These are phyloP conservation scores for Pyrenophora graminea DNA, from an alignment of 2,329 filamentous ascomycete genomes.

Conservation along the genomic window DNA sequence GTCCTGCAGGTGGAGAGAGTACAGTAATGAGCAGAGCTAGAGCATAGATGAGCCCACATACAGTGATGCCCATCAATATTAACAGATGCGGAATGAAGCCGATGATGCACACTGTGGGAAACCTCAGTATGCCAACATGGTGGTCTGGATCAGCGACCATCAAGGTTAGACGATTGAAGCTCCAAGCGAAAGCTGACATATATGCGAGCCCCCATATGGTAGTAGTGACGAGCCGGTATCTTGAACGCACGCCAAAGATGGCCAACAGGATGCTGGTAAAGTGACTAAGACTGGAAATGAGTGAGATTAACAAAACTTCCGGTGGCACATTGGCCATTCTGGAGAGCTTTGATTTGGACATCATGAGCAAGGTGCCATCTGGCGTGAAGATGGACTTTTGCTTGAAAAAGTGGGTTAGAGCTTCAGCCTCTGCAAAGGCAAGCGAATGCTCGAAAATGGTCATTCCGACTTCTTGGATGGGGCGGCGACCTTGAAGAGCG, in stretches of 20 bases:
- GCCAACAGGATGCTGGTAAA: slow-evolving; percentile 82
- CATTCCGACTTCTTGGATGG: slow-evolving; percentile 89
- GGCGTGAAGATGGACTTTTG: slow-evolving; percentile 46
- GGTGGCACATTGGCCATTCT: slow-evolving; percentile 84
- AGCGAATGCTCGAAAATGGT: slow-evolving; percentile 95
- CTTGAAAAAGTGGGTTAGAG: slow-evolving; percentile 61
- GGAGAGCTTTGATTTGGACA: slow-evolving; percentile 65
- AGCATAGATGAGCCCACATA: slow-evolving; percentile 77
- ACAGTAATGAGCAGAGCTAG: slow-evolving; percentile 78
- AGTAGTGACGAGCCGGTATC: slow-evolving; percentile 81
- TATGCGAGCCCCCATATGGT: slow-evolving; percentile 89
- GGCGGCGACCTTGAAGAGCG: slow-evolving; percentile 79
- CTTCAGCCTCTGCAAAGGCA: slow-evolving; percentile 93
- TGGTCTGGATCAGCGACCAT: slow-evolving; percentile 45
- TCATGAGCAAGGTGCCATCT: slow-evolving; percentile 50
- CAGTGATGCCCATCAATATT: slow-evolving; percentile 75
- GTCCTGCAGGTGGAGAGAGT: slow-evolving; percentile 62
- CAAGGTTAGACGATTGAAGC: slow-evolving; percentile 57
- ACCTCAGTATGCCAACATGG: slow-evolving; percentile 74
- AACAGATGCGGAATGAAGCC: slow-evolving; percentile 94
- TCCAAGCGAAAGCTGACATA: slow-evolving; percentile 83
- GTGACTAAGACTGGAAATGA: slow-evolving; percentile 89
- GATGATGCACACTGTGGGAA: slow-evolving; percentile 92
- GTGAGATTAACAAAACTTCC: slow-evolving; percentile 81
- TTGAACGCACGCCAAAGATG: slow-evolving; percentile 76